These are phyloP conservation scores for Colletotrichum incanum DNA, from an alignment of 2,329 filamentous ascomycete genomes.

Conservation along the genomic window DNA sequence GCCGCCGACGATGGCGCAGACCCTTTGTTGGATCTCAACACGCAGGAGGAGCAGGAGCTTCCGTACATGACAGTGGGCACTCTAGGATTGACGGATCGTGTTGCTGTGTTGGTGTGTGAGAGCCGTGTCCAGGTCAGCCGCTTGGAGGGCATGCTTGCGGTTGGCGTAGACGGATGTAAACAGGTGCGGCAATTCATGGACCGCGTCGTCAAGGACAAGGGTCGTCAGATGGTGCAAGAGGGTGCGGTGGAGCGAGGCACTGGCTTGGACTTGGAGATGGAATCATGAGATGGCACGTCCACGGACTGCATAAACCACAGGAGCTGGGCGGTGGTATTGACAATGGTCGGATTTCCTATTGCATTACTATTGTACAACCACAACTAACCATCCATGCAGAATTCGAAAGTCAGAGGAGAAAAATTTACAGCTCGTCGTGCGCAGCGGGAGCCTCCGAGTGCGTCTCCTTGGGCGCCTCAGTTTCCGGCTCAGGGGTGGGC, in stretches of 20 bases:
- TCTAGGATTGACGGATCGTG: constrained; percentile 79
- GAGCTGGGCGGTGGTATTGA: constrained; percentile 7
- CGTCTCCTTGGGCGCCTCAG: constrained; percentile 56
- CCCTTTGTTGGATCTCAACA: constrained; percentile 85
- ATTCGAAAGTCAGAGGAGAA: background rate
- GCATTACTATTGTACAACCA: constrained; percentile 31
- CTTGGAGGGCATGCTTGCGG: constrained; percentile 92
- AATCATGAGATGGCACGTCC: constrained; percentile 50
- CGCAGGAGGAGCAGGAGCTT: constrained; percentile 87
- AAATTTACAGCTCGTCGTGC: constrained; percentile 67
- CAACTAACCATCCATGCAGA: constrained; percentile 32
- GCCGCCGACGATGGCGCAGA: constrained; percentile 79
- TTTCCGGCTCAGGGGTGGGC: constrained; percentile 41
- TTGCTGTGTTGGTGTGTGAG: constrained; percentile 88
- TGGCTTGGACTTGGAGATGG: constrained; percentile 67
- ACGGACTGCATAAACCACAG: constrained; percentile 37
- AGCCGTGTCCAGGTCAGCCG: constrained; percentile 86
- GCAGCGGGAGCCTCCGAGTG: constrained; percentile 49
- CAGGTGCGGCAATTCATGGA: constrained; percentile 88
- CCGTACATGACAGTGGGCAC: constrained; percentile 91
- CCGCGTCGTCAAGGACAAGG: constrained; percentile 81
- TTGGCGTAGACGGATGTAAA: constrained; percentile 92
- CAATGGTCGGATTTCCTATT: constrained; percentile 31
- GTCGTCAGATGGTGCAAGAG: constrained; percentile 74
- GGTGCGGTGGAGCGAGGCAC: constrained; percentile 66